Base-by-base conservation (phyloP, 805 yeast genomes). In the Saccharomycopsis microspora region DNA sequence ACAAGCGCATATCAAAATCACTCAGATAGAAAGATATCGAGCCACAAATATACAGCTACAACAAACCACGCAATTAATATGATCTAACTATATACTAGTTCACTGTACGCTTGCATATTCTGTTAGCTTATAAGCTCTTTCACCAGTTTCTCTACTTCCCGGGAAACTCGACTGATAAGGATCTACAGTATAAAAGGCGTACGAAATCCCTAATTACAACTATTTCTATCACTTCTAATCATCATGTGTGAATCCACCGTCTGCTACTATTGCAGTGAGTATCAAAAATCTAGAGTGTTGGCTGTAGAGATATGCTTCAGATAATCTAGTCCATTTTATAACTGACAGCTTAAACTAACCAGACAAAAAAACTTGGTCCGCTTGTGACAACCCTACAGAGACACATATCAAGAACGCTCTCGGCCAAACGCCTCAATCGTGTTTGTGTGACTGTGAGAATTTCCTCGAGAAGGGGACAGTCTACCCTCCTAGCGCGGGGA, bases 391-490 rank as follows among this genome's bases (percentile, higher is more conserved):
- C n/a, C 37, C 44, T 5, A 9, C 31, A 5, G 45, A 46, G 19
- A 43, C 31, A 39, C 52, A 49, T 32, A 34, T 46, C 31, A 10
- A 19, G 4, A 4, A 5, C 8, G 43, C 46, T 19, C 39, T 49
- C 47, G 46, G 42, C 39, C n/a, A 34, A 4, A 49, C 50, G n/a
- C 50, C 49, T 7, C 33, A 38, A 9, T 27, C 42, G 3, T 46
- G 31, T 32, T 46, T 49, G 50, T 49, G 52, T 34, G 52, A 49
- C 40, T 49, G 52, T 35, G 50, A 40, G 29, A 46, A 45, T 31
- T 45, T 49, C 9, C 32, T 46, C n/a, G 48, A 37, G n/a, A 44
- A 49, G 27, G 28, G 37, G 5, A 45, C 50, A 5, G n/a, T 31
- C 28, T 45, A 27, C 35, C 52, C 52, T 9, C 52, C 52, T 19